Evolutionary conservation across 768 basidiomycete genomes (phyloP), one percentile per base, ranked within the genome.

Genomic region (Tephrocybe sp.): DNA sequence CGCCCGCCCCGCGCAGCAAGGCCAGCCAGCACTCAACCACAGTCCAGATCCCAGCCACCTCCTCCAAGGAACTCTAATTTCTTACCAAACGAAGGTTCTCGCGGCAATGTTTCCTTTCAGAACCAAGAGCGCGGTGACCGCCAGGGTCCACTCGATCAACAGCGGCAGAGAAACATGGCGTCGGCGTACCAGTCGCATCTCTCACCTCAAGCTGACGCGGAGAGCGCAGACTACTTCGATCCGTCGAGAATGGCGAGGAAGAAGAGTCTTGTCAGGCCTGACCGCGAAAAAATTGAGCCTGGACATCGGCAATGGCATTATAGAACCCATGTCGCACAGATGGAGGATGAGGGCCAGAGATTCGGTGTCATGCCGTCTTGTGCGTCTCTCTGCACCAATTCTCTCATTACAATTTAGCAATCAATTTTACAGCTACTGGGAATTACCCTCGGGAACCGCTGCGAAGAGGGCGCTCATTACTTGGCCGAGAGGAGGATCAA

Each of bases 241-340:
- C 73, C 77, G 2, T 68, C 74, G 14, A 74, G 76, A 51, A 79
- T 91, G 6, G 71, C 76, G 51, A 74, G 97, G 65, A 98, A 97
- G 78, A 95, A 94, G 78, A 90, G 87, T 65, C 78, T 99, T 15
- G 90, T 98, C 47, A 76, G 80, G 50, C 96, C 96, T 4, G 96
- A 99, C 69, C 77, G 96, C 51, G 95, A 97, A 75, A 93, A 95
- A 77, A 91, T 98, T 59, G 94, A 98, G 62, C 93, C 94, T 9
- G 84, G 85, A 36, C 93, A 98, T 74, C 81, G 93, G 44, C 86
- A 94, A 62, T 98, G 88, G 86, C 89, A 98, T 70, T 98, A 98
- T 71, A 84, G 91, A 48, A 84, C 78, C 51, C 93, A 90, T 69
- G 91, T 91, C 17, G 87, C 88, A 20, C 83, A 85, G 65, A 72